Conservation (phyloP, 2,329 filamentous ascomycete species). For the Ambrosiella xylebori region DNA sequence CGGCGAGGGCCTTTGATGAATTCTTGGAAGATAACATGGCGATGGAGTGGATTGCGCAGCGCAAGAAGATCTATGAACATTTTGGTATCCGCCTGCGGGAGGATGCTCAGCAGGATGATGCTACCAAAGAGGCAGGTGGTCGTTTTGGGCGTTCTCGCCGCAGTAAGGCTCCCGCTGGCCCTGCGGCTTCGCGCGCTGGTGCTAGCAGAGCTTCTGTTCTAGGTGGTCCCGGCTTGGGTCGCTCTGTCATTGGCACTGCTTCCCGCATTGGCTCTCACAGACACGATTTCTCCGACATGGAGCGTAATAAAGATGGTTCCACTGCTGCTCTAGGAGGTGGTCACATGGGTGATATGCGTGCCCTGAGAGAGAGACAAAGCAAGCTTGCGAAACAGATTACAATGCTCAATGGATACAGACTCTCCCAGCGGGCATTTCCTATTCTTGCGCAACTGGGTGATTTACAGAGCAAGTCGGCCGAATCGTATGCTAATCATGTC, state of each 20-base stretch:
- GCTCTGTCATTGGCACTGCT: slow-evolving; percentile 74
- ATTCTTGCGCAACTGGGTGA: slow-evolving; percentile 59
- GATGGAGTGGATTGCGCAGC: slow-evolving; percentile 89
- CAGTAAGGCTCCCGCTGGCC: slow-evolving; percentile 22
- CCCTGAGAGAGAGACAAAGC: slow-evolving; percentile 67
- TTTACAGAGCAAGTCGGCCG: slow-evolving; percentile 52
- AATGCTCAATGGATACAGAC: slow-evolving; percentile 55
- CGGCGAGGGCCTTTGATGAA: slow-evolving; percentile 76
- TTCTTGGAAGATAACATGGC: slow-evolving; percentile 91
- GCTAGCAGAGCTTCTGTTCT: slow-evolving; percentile 31
- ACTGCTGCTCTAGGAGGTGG: slow-evolving; percentile 24
- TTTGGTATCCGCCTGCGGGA: slow-evolving; percentile 64
- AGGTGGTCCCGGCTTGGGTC: slow-evolving; percentile 50
- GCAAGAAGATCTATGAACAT: slow-evolving; percentile 85
- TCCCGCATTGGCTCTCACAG: slow-evolving; percentile 48
- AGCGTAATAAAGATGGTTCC: slow-evolving; percentile 31
- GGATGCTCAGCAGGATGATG: slow-evolving; percentile 19
- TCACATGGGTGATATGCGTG: slow-evolving; percentile 51
- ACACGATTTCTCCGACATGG: slow-evolving; percentile 50
- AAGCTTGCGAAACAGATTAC: slow-evolving; percentile 67
- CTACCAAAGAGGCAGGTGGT: slow-evolving; percentile 29
- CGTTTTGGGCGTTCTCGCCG: slow-evolving; percentile 41
- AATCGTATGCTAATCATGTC: slow-evolving; percentile 56
- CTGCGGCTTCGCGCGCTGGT: slow-evolving; percentile 24
- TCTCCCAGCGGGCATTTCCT: slow-evolving; percentile 50